Base-by-base conservation (phyloP, 768 basidiomycete genomes). In the Hericium alpestre region DNA sequence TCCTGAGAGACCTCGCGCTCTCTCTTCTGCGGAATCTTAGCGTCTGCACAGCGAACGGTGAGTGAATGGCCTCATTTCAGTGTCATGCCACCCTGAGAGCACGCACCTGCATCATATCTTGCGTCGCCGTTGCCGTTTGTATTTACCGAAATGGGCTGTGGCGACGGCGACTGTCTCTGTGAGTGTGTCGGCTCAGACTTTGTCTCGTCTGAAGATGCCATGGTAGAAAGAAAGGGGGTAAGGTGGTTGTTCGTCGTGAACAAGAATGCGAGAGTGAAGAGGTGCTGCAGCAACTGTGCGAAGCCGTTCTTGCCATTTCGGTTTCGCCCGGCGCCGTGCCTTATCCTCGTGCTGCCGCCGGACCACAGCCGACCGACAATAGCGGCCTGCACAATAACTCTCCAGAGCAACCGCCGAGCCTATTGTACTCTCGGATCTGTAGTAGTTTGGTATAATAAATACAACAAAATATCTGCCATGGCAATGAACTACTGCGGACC, bases 1-100 rank as follows among this genome's bases (percentile, higher is more conserved):
- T 91, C 88, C 38, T 86, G 70, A 25, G 88, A 91, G 22, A 84
- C 80, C 69, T 90, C 87, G 38, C 88, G 75, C 69, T 88, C 87
- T 61, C 88, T 78, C 70, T 91, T 91, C 68, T 63, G 62, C 32
- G 62, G 62, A 13, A 63, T 61, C 27, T 51, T 67, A 84, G 83
- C 80, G 84, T 57, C 86, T 10, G 59, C 37, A 54, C 18, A 51
- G 37, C 48, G 43, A 48, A 38, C 18, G 43, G 22, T 23, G 32
- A 43, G 43, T 13, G 39, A 59, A 32, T 41, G 10, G 32, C 32
- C 32, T 16, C 27, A 51, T 25, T 37, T 18, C 49, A 4, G 25
- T 15, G 32, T 32, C 32, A 32, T 32, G 32, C 32, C 32, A 32
- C 32, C 32, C 32, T 32, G 32, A 32, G 32, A 51, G 25, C 27